These are phyloP conservation scores for Lenwebbia sp. DNA, from an alignment of 345 rosid species.

Conservation along the genomic window DNA sequence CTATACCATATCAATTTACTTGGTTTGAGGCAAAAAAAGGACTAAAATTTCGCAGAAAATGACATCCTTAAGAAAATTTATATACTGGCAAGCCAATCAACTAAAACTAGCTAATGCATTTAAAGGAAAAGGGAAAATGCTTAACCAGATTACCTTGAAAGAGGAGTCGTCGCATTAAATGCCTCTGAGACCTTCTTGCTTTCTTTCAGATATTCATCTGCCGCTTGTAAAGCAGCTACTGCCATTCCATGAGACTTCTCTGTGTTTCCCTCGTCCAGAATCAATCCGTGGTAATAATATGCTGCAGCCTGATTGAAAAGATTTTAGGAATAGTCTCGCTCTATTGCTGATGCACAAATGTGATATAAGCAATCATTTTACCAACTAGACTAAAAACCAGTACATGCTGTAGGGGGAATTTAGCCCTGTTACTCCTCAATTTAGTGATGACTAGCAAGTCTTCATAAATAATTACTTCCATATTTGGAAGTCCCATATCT, in stretches of 20 bases:
- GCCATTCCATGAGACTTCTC: constrained; percentile 98
- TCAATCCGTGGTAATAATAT: constrained; percentile 95
- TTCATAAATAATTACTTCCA: background rate
- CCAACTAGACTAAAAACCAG: background rate
- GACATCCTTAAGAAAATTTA: background rate
- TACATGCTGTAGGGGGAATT: background rate
- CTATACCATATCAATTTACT: background rate
- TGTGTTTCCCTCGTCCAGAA: constrained; percentile 95
- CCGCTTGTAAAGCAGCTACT: constrained; percentile 91
- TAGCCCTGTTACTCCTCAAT: background rate
- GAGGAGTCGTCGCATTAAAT: constrained; percentile 60
- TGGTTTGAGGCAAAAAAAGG: background rate
- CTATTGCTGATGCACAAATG: background rate
- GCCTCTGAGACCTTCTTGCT: constrained; percentile 74
- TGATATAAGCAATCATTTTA: background rate
- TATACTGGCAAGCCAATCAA: background rate
- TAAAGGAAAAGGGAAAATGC: background rate
- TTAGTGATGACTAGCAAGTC: background rate
- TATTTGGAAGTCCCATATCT: background rate
- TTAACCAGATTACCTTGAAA: constrained; percentile 53
- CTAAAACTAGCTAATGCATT: background rate
- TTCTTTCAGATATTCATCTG: constrained; percentile 84
- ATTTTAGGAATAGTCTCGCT: background rate
- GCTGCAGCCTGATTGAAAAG: constrained; percentile 74
- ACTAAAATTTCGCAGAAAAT: background rate